Evolutionary conservation across 1,284 basidiomycete genomes (phyloP).

Genomic region (Moesziomyces antarcticus): DNA sequence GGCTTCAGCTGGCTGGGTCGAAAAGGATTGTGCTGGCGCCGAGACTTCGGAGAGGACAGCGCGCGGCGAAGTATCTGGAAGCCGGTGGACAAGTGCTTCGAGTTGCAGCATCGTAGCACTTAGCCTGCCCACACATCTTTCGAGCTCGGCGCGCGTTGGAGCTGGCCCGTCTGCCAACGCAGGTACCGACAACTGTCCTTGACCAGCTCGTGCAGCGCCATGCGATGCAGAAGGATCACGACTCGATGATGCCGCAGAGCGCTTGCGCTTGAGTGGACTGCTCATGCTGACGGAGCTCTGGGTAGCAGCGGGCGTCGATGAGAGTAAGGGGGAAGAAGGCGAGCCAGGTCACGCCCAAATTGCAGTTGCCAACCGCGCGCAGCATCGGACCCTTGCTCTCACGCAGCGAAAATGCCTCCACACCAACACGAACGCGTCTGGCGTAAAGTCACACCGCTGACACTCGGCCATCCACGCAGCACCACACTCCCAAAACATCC

Average conservation of each 20-base stretch:
- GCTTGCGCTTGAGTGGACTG: conserved; percentile 15
- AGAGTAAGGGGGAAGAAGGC: neutral
- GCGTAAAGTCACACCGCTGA: conserved; percentile 1
- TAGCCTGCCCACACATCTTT: neutral
- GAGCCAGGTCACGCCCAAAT: neutral
- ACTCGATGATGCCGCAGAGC: neutral
- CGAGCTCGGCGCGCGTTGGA: neutral
- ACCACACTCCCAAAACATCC: neutral
- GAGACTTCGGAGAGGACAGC: neutral
- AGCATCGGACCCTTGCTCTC: neutral
- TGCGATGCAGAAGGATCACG: neutral
- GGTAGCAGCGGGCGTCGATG: neutral
- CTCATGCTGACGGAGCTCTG: neutral
- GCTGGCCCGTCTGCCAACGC: neutral
- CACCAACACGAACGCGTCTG: conserved; percentile 20
- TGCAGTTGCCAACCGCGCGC: neutral
- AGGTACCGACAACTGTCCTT: too few relatives aligned
- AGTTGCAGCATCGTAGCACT: conserved; percentile 1
- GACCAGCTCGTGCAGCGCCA: neutral
- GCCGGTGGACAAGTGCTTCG: neutral
- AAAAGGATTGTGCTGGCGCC: neutral
- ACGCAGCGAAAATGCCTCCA: conserved; percentile 11
- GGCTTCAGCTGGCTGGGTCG: neutral
- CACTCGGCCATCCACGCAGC: neutral
- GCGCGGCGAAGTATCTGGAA: neutral